Evolutionary conservation across 2,329 filamentous ascomycete genomes (phyloP).

Genomic region (Neofusicoccum ribis): DNA sequence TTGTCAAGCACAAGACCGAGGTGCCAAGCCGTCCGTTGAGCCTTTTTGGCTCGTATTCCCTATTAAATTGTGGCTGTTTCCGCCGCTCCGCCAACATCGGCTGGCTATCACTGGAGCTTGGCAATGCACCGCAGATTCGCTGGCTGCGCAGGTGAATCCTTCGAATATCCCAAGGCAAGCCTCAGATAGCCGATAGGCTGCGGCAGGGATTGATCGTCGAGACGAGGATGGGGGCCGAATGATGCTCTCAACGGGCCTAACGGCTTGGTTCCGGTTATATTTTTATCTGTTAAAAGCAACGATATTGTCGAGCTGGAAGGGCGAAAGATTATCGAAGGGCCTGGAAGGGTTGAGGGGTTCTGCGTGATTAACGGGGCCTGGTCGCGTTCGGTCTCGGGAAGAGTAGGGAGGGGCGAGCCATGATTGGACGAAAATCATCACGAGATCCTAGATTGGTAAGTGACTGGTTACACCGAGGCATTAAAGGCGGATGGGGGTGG

Average conservation of each 20-base stretch:
- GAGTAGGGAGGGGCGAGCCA: background rate
- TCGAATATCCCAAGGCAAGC: too few species aligned
- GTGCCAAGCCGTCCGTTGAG: background rate
- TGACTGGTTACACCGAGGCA: background rate
- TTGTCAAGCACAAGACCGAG: background rate
- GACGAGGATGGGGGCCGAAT: too few species aligned
- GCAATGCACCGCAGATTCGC: too few species aligned
- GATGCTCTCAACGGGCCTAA: too few species aligned
- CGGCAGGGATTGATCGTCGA: too few species aligned
- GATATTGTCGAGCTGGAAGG: background rate
- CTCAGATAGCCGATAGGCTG: too few species aligned
- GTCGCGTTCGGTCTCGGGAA: background rate
- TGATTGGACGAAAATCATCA: constrained; percentile 4
- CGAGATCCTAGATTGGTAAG: background rate
- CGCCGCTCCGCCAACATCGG: too few species aligned
- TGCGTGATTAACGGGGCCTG: background rate
- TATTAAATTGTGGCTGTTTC: too few species aligned
- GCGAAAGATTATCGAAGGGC: background rate
- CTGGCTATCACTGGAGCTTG: too few species aligned
- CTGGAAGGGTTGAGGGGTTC: background rate
- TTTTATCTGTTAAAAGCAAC: too few species aligned
- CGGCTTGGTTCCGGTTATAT: too few species aligned
- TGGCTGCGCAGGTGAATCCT: too few species aligned
- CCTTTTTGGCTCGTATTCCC: constrained; percentile 1
- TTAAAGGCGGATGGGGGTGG: background rate